Evolutionary conservation across 305 asterid species (phyloP).

Genomic region (Petunia hybrid): DNA sequence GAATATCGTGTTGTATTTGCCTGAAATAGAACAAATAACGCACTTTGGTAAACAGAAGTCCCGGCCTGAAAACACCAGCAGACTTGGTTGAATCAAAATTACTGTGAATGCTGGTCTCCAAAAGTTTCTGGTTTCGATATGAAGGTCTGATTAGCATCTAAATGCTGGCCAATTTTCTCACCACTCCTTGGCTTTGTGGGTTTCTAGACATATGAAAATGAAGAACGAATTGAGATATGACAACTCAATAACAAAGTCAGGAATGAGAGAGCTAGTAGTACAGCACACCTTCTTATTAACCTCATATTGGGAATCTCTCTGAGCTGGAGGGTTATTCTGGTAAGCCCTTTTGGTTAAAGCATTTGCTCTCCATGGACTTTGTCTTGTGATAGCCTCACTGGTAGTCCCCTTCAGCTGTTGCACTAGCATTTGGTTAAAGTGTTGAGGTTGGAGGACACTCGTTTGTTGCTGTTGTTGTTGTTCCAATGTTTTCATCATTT

Average conservation of each 20-base stretch:
- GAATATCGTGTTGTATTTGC: constrained; percentile 25
- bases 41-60: not conserved
- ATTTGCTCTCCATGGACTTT: constrained; percentile 18
- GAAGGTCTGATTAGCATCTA: constrained; percentile 28
- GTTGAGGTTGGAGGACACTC: constrained; percentile 38
- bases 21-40: constrained; percentile 29
- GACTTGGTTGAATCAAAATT: constrained; percentile 19
- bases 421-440: constrained; percentile 32
- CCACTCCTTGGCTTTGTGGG: constrained; percentile 29
- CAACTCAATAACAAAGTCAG: not conserved
- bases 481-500: constrained; percentile 29
- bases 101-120: constrained; percentile 32
- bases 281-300: constrained; percentile 33
- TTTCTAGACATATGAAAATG: constrained; percentile 10
- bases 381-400: constrained; percentile 16
- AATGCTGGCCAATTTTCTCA: constrained; percentile 23
- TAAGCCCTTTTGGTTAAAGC: constrained; percentile 33
- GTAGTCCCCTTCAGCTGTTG: constrained; percentile 32
- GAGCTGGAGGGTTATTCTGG: not conserved
- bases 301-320: constrained; percentile 2
- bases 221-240: not conserved
- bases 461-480: constrained; percentile 33
- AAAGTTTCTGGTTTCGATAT: constrained; percentile 28
- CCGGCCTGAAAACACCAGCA: not conserved
- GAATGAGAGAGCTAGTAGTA: not conserved